Evolutionary conservation across 768 basidiomycete species (phyloP).

Genomic region (Rhodotorula sphaerocarpa): DNA sequence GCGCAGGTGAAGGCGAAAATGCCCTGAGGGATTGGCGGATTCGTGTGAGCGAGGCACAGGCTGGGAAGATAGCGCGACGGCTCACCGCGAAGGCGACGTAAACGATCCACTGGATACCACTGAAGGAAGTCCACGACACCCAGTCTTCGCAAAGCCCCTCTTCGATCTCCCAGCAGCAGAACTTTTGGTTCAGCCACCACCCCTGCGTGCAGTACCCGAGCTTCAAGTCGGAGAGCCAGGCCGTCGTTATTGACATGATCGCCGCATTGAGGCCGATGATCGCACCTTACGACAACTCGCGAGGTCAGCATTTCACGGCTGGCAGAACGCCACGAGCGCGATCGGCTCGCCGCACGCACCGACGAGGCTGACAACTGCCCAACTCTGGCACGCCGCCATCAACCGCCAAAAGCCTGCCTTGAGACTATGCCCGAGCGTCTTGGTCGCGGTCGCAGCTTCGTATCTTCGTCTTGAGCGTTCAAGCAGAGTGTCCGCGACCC

Average conservation of each 20-base stretch:
- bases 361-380: constrained; percentile 82
- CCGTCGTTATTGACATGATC: constrained; percentile 84
- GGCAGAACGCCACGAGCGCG: too few relatives aligned
- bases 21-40: constrained; percentile 49
- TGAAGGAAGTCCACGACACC: constrained; percentile 71
- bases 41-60: background rate
- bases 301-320: background rate
- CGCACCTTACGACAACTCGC: constrained; percentile 53
- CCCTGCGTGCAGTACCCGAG: constrained; percentile 82
- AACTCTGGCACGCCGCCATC: constrained; percentile 69
- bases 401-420: constrained; percentile 57
- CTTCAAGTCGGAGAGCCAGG: constrained; percentile 96
- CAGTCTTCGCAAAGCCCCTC: constrained; percentile 82
- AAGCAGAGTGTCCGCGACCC: constrained; percentile 89
- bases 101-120: constrained; percentile 66
- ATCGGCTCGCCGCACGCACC: constrained; percentile 54
- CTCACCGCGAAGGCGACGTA: constrained; percentile 84
- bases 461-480: constrained; percentile 73
- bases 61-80: constrained; percentile 60
- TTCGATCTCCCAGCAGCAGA: constrained; percentile 97
- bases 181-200: constrained; percentile 99
- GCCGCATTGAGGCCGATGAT: constrained; percentile 91
- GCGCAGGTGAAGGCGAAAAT: constrained; percentile 77
- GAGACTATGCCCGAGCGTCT: constrained; percentile 47
- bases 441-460: constrained; percentile 42